Evolutionary conservation across 306 rosid species (phyloP).

Genomic region (Trichosanthes truncata): DNA sequence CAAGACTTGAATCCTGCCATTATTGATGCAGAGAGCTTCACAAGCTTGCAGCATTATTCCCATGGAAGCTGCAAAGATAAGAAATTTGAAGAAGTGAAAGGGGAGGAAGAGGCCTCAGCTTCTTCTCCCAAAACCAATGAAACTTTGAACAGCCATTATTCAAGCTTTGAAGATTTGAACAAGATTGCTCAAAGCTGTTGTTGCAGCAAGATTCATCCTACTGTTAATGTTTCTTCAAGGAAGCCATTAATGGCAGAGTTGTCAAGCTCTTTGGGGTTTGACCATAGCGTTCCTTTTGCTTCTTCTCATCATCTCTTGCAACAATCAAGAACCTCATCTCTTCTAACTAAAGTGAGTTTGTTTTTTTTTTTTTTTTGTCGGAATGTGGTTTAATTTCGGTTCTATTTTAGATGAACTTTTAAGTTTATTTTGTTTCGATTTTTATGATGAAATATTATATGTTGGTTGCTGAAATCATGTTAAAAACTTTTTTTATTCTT

Average conservation of each 20-base stretch:
- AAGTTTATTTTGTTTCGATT: not conserved
- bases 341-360: not conserved
- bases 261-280: not conserved
- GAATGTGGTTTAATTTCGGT: not conserved
- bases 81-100: not conserved
- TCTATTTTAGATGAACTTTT: not conserved
- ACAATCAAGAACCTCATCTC: constrained; percentile 19
- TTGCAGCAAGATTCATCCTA: constrained; percentile 67
- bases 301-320: constrained; percentile 33
- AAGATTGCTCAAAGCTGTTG: constrained; percentile 22
- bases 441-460: not conserved
- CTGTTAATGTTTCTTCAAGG: constrained; percentile 38
- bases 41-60: not conserved
- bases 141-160: not conserved
- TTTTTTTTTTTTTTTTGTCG: not conserved
- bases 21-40: not conserved
- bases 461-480: not conserved
- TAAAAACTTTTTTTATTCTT: too few relatives aligned
- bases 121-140: constrained; percentile 7
- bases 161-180: not conserved
- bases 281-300: not conserved
- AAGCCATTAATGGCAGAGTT: not conserved
- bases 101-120: not conserved
- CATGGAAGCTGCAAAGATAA: not conserved
- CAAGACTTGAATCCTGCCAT: constrained; percentile 28